Conservation (phyloP, 441 rosid genomes). For the Kokia cookei region DNA sequence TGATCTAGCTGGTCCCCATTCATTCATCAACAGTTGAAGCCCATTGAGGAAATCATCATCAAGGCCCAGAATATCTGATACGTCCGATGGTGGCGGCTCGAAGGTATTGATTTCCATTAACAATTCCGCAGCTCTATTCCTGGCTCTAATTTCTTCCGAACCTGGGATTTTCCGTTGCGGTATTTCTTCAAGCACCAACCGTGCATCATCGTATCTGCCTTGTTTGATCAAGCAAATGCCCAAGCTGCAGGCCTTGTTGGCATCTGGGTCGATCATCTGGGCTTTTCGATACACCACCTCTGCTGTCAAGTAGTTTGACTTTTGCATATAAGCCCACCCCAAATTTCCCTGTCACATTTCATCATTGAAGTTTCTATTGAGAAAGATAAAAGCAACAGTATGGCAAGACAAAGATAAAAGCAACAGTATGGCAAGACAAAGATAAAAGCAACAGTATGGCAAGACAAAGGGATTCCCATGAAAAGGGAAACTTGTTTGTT, state of each 20-base stretch:
- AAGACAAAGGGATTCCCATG: background rate
- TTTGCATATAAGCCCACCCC: constrained; percentile 99
- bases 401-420: background rate
- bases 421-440: background rate
- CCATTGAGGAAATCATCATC: constrained; percentile 57
- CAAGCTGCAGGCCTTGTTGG: constrained; percentile 65
- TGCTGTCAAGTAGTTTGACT: constrained; percentile 65
- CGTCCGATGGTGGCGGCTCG: constrained; percentile 14
- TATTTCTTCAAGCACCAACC: constrained; percentile 29
- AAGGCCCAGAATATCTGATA: constrained; percentile 27
- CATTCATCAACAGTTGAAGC: constrained; percentile 35
- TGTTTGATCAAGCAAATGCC: constrained; percentile 67
- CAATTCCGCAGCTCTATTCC: constrained; percentile 60
- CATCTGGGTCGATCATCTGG: constrained; percentile 68
- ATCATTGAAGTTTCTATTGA: background rate
- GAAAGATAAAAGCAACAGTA: background rate
- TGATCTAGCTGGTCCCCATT: constrained; percentile 54
- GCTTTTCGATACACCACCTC: constrained; percentile 83
- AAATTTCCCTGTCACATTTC: constrained; percentile 59
- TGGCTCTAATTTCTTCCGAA: constrained; percentile 45
- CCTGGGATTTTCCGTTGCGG: constrained; percentile 35
- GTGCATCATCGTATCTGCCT: constrained; percentile 56
- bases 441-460: background rate
- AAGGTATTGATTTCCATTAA: constrained; percentile 43
- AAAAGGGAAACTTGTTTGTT: background rate